Evolutionary conservation across 2,329 filamentous ascomycete genomes (phyloP), one percentile per base, ranked within the genome.

Genomic region (Calonectria pauciramosa): DNA sequence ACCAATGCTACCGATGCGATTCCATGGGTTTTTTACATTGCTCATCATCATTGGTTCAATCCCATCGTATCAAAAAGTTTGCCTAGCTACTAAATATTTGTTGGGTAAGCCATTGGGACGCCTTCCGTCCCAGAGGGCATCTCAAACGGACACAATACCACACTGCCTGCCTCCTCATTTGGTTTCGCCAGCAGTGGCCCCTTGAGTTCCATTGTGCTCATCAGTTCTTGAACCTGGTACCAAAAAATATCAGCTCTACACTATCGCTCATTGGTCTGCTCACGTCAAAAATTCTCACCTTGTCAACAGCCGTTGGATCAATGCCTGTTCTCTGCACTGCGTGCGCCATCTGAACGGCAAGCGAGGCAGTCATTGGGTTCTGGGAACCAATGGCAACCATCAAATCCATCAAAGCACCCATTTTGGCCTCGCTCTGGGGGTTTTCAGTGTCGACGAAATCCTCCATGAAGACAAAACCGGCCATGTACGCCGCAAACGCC

Each of bases 401-500:
- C 8, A 93, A 91, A n/a, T 90, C 89, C 14, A 94, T 87, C 18
- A 95, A 85, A 76, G 94, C 94, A 76, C 92, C 89, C 36, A 95
- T 86, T 3, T 92, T 93, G 3, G 91, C 89, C 73, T 86, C 78
- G 14, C 80, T 82, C 13, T 64, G 49, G 0, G 36, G 52, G 2
- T 94, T 92, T n/a, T 91, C 88, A 0, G 91, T 89, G 49, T 89
- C 91, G 77, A 92, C 91, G 20, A 94, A 87, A 78, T 94, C 94
- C 76, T 94, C 92, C 1, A 95, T 88, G 76, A 95, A 94, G 0
- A 95, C 93, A 32, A 92, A 89, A 16, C 93, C 91, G 11, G 93
- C 91, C 64, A 94, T 92, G 80, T 94, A 95, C 9, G 94, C 87
- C 76, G 92, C 93, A 83, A 94, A 95, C 0, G 91, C 90, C 77